Conservation (phyloP, 1,284 basidiomycete genomes). For the Moesziomyces sp. region DNA sequence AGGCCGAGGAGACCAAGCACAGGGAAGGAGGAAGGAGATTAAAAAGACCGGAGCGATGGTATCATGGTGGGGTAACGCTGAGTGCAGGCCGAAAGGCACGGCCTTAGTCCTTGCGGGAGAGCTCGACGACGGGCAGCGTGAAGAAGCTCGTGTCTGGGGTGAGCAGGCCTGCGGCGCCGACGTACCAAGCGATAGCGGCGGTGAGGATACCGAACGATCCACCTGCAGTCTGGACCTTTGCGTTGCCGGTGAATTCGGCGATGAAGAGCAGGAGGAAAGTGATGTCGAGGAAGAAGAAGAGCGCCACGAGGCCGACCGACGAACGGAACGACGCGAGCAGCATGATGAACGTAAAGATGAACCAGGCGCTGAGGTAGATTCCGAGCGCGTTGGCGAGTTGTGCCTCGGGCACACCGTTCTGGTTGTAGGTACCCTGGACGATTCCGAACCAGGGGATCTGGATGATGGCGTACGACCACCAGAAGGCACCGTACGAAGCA, state of each 20-base stretch:
- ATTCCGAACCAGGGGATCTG: constrained; percentile 62
- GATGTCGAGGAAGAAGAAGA: constrained; percentile 79
- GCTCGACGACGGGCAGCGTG: constrained; percentile 69
- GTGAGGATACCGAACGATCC: constrained; percentile 58
- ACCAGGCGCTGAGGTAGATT: constrained; percentile 60
- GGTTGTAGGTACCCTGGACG: constrained; percentile 22
- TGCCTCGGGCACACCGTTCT: constrained; percentile 30
- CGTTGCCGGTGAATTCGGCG: constrained; percentile 50
- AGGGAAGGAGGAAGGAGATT: no score
- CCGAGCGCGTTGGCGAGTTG: constrained; percentile 49
- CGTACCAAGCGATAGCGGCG: constrained; percentile 67
- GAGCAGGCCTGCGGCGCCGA: constrained; percentile 71
- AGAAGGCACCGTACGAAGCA: constrained; percentile 63
- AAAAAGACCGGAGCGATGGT: constrained; percentile 1
- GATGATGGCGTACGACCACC: constrained; percentile 59
- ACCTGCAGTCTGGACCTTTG: constrained; percentile 49
- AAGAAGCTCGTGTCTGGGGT: constrained; percentile 71
- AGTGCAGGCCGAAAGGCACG: neutral
- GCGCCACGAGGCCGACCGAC: constrained; percentile 68
- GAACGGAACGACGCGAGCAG: constrained; percentile 55
- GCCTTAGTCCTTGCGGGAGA: constrained; percentile 45
- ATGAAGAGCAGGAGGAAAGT: constrained; percentile 70
- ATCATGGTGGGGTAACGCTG: neutral
- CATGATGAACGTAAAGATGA: constrained; percentile 63
- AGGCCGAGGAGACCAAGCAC: no score